Evolutionary conservation across 768 basidiomycete genomes (phyloP), one percentile per base, ranked within the genome.

Genomic region (Termitomyces sp.): DNA sequence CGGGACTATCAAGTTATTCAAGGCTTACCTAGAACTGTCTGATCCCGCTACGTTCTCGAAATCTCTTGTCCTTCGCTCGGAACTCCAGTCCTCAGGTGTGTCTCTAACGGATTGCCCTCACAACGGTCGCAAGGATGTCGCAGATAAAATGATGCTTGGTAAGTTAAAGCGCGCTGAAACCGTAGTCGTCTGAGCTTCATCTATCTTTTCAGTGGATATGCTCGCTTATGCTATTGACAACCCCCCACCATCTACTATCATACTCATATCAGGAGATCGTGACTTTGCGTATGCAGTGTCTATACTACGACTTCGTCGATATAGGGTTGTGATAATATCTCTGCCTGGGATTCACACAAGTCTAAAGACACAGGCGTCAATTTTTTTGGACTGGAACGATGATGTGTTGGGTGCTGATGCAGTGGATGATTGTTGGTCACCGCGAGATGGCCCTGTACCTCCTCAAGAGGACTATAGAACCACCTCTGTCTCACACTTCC

Each of bases 221-320:
- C 73, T 90, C 59, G 77, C 82, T 7, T 82, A 84, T 68, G 87
- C 84, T n/a, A 81, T 87, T 66, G 88, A 90, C 72, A 80, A 82
- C 63, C 73, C 79, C 3, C 60, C 79, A 2, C 80, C 82, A 60
- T 67, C 80, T 32, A 87, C 86, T 16, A 73, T 88, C 65, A 71
- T 89, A 48, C 74, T 91, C 40, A 85, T 91, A 65, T 80, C 88
- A 0, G 86, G 84, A 18, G 87, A 90, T 70, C 78, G 86, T 45
- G 88, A 89, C 68, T 84, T 88, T 65, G 81, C 82, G 4, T 89
- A 88, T 67, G 82, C 83, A n/a, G 70, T 88, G 49, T 83, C 87
- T 1, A 75, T 77, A 39, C 73, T 90, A 51, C 80, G 83, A 36
- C 76, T 84, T 56, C 80, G 86, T 60, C 73, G 74, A 49, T 86